Conservation (phyloP, 1,284 basidiomycete species). For the Testicularia cyperi region DNA sequence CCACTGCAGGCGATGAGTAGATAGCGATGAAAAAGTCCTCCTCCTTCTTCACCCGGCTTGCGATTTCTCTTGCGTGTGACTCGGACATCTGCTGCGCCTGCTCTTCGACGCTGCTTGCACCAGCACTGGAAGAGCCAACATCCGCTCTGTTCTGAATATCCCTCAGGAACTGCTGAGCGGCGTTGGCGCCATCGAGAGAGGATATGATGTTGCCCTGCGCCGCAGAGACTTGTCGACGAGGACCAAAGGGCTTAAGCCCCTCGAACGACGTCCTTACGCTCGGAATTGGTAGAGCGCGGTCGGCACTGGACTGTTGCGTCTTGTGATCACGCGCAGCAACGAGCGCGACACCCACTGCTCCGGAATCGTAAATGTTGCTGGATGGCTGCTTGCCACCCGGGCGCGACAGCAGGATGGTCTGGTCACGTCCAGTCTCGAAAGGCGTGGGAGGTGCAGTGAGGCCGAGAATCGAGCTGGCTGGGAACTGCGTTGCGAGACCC, state of each 20-base stretch:
- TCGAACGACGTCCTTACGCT: constrained; percentile 64
- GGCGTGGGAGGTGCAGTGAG: constrained; percentile 77
- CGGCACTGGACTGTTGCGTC: too few relatives aligned
- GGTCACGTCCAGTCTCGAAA: constrained; percentile 77
- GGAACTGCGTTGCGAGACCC: constrained; percentile 64
- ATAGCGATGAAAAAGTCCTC: constrained; percentile 69
- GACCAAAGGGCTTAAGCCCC: constrained; percentile 66
- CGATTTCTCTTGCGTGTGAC: constrained; percentile 23
- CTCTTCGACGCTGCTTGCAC: constrained; percentile 13
- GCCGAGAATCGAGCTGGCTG: constrained; percentile 68
- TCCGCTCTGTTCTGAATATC: constrained; percentile 64
- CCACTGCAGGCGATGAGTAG: constrained; percentile 33
- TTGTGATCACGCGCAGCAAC: constrained; percentile 44
- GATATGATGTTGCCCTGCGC: constrained; percentile 79
- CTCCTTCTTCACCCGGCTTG: constrained; percentile 65
- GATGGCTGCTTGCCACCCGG: constrained; percentile 42
- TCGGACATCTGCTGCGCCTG: constrained; percentile 29
- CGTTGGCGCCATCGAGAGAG: constrained; percentile 68
- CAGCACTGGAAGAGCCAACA: constrained; percentile 13
- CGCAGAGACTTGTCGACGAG: constrained; percentile 67
- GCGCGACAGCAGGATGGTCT: constrained; percentile 70
- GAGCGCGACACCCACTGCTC: constrained; percentile 74
- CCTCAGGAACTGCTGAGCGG: constrained; percentile 70
- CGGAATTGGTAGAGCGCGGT: constrained; percentile 25
- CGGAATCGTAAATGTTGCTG: constrained; percentile 65